phyloP scores from a whole-genome alignment of 805 yeast species.

The Candida bentonensis region DNA sequence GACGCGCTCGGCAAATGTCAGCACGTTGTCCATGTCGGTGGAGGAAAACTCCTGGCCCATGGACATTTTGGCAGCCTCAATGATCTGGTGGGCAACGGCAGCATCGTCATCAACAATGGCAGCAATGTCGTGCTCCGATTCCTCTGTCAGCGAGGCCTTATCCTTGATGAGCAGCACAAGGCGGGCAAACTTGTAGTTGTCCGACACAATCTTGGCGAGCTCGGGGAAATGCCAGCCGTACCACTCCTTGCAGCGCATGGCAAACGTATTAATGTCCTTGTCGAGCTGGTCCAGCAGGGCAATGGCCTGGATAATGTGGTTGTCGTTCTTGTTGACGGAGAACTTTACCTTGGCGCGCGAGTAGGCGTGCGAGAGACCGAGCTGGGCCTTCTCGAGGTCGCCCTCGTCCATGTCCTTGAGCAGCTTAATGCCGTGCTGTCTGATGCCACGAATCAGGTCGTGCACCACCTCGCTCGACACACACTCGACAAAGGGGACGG shows the following conservation, averaged over 20 bases:
- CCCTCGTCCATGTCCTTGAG: constrained; percentile 87
- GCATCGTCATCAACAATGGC: constrained; percentile 85
- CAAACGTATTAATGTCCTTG: constrained; percentile 93
- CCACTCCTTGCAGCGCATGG: constrained; percentile 97
- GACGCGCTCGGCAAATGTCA: constrained; percentile 86
- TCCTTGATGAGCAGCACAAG: constrained; percentile 73
- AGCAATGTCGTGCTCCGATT: constrained; percentile 68
- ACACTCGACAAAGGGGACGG: constrained; percentile 79
- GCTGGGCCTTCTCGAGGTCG: constrained; percentile 94
- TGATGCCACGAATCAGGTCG: constrained; percentile 88
- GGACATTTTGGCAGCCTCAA: constrained; percentile 90
- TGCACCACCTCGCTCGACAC: constrained; percentile 84
- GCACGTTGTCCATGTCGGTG: constrained; percentile 83
- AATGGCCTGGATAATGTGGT: constrained; percentile 97
- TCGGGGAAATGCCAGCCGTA: constrained; percentile 99
- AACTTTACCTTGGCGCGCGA: constrained; percentile 98
- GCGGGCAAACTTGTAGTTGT: constrained; percentile 75
- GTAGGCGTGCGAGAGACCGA: constrained; percentile 98
- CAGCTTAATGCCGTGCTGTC: constrained; percentile 78
- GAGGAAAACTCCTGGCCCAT: constrained; percentile 98
- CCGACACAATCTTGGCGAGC: constrained; percentile 80
- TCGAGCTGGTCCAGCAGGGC: constrained; percentile 94
- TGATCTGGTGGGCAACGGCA: constrained; percentile 77
- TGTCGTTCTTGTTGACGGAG: constrained; percentile 95
- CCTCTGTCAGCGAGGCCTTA: constrained; percentile 52